phyloP scores from a whole-genome alignment of 1,284 basidiomycete species.

The Tremellales sp. region DNA sequence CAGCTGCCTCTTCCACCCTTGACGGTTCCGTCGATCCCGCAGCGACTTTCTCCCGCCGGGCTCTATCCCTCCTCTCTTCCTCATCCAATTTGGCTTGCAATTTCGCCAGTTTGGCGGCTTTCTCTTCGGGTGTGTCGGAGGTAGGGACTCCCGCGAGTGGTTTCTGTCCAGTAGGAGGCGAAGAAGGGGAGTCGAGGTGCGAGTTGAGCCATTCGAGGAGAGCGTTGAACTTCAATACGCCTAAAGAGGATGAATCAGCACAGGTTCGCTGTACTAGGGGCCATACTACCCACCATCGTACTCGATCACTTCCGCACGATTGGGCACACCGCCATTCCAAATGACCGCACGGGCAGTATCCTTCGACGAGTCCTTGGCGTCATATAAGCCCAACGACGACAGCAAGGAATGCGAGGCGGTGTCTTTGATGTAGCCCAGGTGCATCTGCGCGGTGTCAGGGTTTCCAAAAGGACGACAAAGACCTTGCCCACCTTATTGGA shows the following conservation, averaged over 20 bases:
- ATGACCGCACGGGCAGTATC: conserved; percentile 39
- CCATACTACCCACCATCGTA: conserved; percentile 37
- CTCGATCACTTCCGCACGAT: conserved; percentile 18
- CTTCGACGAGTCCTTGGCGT: conserved; percentile 23
- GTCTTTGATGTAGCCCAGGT: conserved; percentile 66
- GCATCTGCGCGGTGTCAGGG: conserved; percentile 46
- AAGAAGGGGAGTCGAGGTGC: conserved; percentile 17
- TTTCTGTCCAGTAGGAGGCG: conserved; percentile 9
- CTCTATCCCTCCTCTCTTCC: conserved; percentile 37
- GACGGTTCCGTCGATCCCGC: conserved; percentile 14
- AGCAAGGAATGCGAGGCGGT: conserved; percentile 53
- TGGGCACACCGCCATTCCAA: conserved; percentile 27
- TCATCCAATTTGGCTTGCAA: conserved; percentile 40
- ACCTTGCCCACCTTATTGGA: conserved; percentile 50
- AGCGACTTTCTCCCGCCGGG: conserved; percentile 33
- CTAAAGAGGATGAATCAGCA: conserved; percentile 11
- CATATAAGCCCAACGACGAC: conserved; percentile 24
- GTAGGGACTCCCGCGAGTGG: conserved; percentile 4
- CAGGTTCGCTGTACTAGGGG: neutral
- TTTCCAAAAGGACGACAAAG: neutral
- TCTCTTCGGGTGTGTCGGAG: conserved; percentile 15
- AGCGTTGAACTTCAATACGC: conserved; percentile 46
- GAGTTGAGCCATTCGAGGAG: conserved; percentile 42
- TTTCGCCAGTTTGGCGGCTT: conserved; percentile 22
- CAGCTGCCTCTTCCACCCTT: conserved; percentile 11